Evolutionary conservation across 1,284 basidiomycete species (phyloP), one percentile per base, ranked within the genome.

Genomic region (Fomitopsis betulina): DNA sequence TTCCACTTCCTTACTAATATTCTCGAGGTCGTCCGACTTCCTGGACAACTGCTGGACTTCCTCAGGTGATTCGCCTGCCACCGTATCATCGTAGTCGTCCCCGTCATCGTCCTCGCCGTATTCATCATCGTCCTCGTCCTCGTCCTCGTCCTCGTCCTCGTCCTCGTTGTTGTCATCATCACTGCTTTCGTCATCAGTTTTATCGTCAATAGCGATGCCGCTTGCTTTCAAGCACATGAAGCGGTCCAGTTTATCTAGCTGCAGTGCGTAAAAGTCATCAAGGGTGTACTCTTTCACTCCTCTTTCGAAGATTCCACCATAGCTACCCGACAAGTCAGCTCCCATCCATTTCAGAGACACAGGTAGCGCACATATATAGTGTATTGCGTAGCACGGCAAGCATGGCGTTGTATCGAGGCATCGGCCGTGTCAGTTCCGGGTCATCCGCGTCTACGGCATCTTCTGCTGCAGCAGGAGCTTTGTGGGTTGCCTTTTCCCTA

Each of bases 381-480:
- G 89, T 94, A 70, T 96, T 96, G 35, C 87, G 83, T 53, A 94
- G 79, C 2, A 96, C 87, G 0, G 93, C 88, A 9, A 96, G 77
- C 93, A 97, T 96, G 2, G 92, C 83, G 65, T 97, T 97, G 73
- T 96, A 97, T n/a, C 94, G 80, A 1, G 86, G 81, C 9, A 91
- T 75, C 0, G 95, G 95, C 0, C 81, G 73, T 0, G 87, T 87
- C 60, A 83, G 75, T 37, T 79, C 75, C 0, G 93, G 92, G 67
- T 95, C 93, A 56, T 93, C 86, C 0, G 78, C 76, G 63, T 91
- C 86, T 27, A 76, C 68, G 17, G 82, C 77, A 4, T 42, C 25
- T 7, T 55, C 52, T 32, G 52, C 21, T 13, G 37, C 8, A 21
- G 12, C 21, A 32, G 39, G 27, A 21, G 37, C 12, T n/a, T 30